Evolutionary conservation across 306 rosid genomes (phyloP), one percentile per base, ranked within the genome.

Genomic region (Cercis canadensis): DNA sequence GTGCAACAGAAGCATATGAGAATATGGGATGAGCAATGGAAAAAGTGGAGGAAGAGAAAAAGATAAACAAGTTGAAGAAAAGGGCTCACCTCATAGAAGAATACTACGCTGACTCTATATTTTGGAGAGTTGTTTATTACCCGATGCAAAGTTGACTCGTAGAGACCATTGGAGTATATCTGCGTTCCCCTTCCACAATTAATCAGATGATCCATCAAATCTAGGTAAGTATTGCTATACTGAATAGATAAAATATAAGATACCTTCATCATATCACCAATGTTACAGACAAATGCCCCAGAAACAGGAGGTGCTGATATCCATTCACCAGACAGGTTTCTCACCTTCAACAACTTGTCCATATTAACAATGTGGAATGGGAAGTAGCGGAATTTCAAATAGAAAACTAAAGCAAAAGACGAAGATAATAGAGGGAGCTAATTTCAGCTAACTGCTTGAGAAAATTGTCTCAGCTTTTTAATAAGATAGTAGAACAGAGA

Each of bases 211-310:
- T 61, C 12, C 34, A 41, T 13, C n/a, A 53, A 73, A 50, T 19
- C 46, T 15, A 21, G 56, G n/a, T n/a, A 55, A 43, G 15, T 57
- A 41, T 43, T 19, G 14, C 49, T 54, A 39, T 39, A 52, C 44
- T 33, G 53, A 64, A 69, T 36, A 45, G 17, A 62, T 15, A 19
- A 33, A 56, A 41, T 18, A 32, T 53, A 11, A 75, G 8, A 61
- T 85, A 89, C 99, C 96, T 94, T 91, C 12, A 94, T 83, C 99
- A 94, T 94, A 85, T 89, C 97, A 15, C 99, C 95, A 3, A 94
- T 91, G 78, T 94, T 94, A 77, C 96, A 94, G 44, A 94, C 92
- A 56, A 94, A 84, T 55, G 95, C 31, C 44, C 92, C 92, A 4
- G 97, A 86, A 84, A 94, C 65, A 2, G 96, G 92, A 57, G 97